phyloP scores from a whole-genome alignment of 1,284 basidiomycete genomes.

The Apiotrichum laibachii region DNA sequence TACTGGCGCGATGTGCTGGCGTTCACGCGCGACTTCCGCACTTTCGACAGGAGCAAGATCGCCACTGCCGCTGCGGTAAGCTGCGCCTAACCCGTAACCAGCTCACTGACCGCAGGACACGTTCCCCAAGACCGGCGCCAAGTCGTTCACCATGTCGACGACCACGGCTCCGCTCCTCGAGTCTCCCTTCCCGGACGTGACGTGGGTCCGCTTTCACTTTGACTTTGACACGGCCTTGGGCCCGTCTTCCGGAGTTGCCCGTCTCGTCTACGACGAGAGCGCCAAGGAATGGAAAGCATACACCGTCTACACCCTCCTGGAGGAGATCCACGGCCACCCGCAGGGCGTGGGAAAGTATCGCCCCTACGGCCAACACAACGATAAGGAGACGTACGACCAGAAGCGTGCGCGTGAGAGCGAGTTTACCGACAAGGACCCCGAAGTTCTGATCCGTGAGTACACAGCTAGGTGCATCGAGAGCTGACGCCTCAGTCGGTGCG shows the following conservation, averaged over 20 bases:
- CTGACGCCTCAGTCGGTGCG: constrained; percentile 54
- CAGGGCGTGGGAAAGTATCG: constrained; percentile 54
- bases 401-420: constrained; percentile 47
- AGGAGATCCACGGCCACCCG: constrained; percentile 58
- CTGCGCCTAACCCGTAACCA: not conserved
- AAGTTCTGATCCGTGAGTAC: not conserved
- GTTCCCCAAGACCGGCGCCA: constrained; percentile 51
- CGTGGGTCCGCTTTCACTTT: constrained; percentile 62
- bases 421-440: constrained; percentile 46
- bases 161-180: constrained; percentile 43
- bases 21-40: constrained; percentile 38
- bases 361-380: constrained; percentile 34
- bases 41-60: constrained; percentile 32
- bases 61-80: constrained; percentile 28
- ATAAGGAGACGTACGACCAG: constrained; percentile 23
- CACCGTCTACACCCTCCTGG: constrained; percentile 60
- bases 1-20: constrained; percentile 40
- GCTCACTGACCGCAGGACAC: constrained; percentile 31
- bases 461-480: not conserved
- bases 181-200: constrained; percentile 59
- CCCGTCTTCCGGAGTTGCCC: constrained; percentile 56
- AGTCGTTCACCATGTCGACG: constrained; percentile 52
- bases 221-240: constrained; percentile 60
- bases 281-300: constrained; percentile 61
- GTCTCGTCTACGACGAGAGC: constrained; percentile 56